These are phyloP conservation scores for Sarocladium oryzae DNA, from an alignment of 2,329 filamentous ascomycete species.

Conservation along the genomic window DNA sequence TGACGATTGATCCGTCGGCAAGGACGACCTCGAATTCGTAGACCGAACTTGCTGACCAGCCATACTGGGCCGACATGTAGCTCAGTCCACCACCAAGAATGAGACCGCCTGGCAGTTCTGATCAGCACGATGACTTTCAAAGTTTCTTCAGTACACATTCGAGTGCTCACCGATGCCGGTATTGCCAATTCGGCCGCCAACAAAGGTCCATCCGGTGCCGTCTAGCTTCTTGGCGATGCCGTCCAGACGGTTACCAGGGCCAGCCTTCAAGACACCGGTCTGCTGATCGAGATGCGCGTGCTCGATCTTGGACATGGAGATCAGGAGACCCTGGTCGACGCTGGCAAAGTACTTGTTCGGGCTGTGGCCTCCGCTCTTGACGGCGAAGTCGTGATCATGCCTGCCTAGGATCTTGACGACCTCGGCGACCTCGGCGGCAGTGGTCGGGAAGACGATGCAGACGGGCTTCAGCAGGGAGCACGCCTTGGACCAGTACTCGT, in stretches of 20 bases:
- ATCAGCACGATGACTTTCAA: neutral
- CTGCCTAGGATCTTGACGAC: constrained; percentile 43
- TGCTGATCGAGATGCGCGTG: constrained; percentile 30
- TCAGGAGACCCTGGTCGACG: constrained; percentile 39
- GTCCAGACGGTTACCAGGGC: constrained; percentile 40
- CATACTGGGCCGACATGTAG: constrained; percentile 43
- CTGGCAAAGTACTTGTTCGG: constrained; percentile 48
- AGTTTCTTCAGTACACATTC: too few species aligned
- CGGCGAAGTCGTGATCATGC: constrained; percentile 43
- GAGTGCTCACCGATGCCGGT: constrained; percentile 34
- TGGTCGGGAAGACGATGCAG: constrained; percentile 41
- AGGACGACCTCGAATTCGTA: constrained; percentile 46
- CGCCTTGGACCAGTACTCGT: constrained; percentile 38
- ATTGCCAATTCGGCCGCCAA: constrained; percentile 39
- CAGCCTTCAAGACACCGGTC: constrained; percentile 31
- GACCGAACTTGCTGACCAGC: constrained; percentile 44
- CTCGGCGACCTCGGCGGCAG: constrained; percentile 42
- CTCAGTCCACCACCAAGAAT: constrained; percentile 48
- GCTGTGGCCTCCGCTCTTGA: constrained; percentile 52
- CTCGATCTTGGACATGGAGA: constrained; percentile 40
- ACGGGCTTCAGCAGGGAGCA: constrained; percentile 36
- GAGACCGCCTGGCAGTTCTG: constrained; percentile 24
- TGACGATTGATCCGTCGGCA: constrained; percentile 39
- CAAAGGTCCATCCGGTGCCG: constrained; percentile 33
- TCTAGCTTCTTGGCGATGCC: constrained; percentile 33